Base-by-base conservation (phyloP, 768 basidiomycete species). In the Hydnomerulius pinastri region DNA sequence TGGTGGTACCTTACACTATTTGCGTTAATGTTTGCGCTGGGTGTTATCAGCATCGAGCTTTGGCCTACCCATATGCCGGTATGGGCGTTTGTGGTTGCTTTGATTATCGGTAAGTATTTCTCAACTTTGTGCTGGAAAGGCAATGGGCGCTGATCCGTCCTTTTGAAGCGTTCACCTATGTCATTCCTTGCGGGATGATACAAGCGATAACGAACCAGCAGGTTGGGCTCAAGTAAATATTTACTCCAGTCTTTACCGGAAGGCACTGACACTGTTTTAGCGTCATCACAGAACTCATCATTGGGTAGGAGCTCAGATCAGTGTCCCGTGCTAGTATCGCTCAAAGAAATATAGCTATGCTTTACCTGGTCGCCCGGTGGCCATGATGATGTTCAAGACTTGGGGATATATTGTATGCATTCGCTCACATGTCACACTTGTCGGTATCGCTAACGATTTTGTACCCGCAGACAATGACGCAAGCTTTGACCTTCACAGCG, bases 301-400 rank as follows among this genome's bases (percentile, higher is more conserved):
- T 90, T 23, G 90, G 90, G 46, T 62, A 57, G n/a, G 60, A 4
- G 21, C 9, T 35, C 10, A 18, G 6, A 11, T 6, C 27, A 36
- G 39, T 12, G 6, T 39, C 18, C 23, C 15, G 12, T 48, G n/a
- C 3, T 49, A 10, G 4, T 3, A 21, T 4, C n/a, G 35, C 43
- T 56, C 10, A 59, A 18, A 13, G 41, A 4, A 15, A 12, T 30
- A 43, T 20, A 68, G 69, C 18, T 91, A 90, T 59, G 81, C 78
- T 21, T 76, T 89, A 35, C 91, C 90, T 11, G 90, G 91, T 2
- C 79, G 79, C 13, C 87, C 90, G 5, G 65, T 91, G 48, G 89
- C 90, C 0, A 88, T 83, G 77, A 90, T 92, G 89, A 73, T 91
- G 73, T 90, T 90, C 78, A 91, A 89, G 79, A 87, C 86, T 0